A percentile compares a stretch with the other conserved stretches of the same genome.
Conservation (phyloP, 2,329 filamentous ascomycete species). For the Fusarium sp. region DNA sequence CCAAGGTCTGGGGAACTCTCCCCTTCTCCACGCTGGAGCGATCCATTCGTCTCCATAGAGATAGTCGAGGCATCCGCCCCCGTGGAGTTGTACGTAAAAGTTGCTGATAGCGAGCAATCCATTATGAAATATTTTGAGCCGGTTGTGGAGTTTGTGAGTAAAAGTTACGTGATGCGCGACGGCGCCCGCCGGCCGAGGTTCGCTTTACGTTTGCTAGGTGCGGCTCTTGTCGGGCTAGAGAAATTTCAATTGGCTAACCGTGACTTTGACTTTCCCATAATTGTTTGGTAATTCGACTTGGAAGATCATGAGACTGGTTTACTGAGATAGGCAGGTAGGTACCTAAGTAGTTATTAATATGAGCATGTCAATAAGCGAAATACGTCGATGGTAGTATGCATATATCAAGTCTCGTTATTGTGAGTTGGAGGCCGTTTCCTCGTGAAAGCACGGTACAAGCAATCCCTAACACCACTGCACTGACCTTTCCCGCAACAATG, state of each 20-base stretch:
- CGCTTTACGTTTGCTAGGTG: slow-evolving; percentile 19
- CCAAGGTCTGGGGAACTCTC: slow-evolving; percentile 30
- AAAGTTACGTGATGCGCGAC: slow-evolving; percentile 28
- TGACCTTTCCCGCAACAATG: too few species aligned
- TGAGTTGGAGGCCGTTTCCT: too few species aligned
- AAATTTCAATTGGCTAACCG: not conserved
- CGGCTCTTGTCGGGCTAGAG: slow-evolving; percentile 17
- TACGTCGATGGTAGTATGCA: too few species aligned
- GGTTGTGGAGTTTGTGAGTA: slow-evolving; percentile 8
- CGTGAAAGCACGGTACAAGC: too few species aligned
- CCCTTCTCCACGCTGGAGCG: slow-evolving; percentile 19
- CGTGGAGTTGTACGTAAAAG: slow-evolving; percentile 26
- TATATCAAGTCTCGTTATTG: too few species aligned
- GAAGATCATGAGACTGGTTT: not conserved
- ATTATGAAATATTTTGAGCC: slow-evolving; percentile 17
- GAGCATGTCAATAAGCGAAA: not conserved
- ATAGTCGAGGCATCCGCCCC: not conserved
- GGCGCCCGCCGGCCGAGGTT: slow-evolving; percentile 13
- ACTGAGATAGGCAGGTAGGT: not conserved
- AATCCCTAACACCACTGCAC: too few species aligned
- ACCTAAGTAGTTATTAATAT: too few species aligned
- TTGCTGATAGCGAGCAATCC: slow-evolving; percentile 17
- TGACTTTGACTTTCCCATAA: slow-evolving; percentile 10
- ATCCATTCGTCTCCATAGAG: not conserved
- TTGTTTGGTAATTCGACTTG: slow-evolving; percentile 8